Evolutionary conservation across 169 alveolate genomes (phyloP).

Genomic region (Prorocentrum cordatum): DNA sequence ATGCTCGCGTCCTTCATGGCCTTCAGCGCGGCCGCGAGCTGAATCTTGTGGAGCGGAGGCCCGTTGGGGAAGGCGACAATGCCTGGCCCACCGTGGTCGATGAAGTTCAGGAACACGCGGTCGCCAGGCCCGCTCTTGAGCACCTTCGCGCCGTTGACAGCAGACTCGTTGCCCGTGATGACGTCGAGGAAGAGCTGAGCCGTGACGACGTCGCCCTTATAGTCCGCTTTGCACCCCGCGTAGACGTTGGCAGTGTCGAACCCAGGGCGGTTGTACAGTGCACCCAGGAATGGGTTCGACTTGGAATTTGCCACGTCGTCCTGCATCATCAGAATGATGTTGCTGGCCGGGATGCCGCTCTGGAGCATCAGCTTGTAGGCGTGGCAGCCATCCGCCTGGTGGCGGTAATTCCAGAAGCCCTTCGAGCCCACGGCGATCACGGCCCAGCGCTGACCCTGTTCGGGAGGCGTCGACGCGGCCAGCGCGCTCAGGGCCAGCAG

Average conservation of each 20-base stretch:
- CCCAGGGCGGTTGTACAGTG: constrained; percentile 79
- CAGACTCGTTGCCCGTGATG: constrained; percentile 29
- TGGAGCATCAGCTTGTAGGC: constrained; percentile 29
- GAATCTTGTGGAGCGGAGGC: not conserved
- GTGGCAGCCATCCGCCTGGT: constrained; percentile 64
- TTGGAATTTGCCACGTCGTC: constrained; percentile 79
- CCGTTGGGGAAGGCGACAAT: constrained; percentile 78
- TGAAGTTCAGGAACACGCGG: constrained; percentile 70
- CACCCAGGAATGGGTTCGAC: constrained; percentile 80
- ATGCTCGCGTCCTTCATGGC: constrained; percentile 76
- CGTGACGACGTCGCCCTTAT: constrained; percentile 78
- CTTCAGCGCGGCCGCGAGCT: constrained; percentile 22
- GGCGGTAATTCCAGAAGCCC: constrained; percentile 25
- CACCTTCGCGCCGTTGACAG: constrained; percentile 7
- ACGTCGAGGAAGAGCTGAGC: constrained; percentile 78
- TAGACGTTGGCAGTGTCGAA: constrained; percentile 76
- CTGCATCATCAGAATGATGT: constrained; percentile 54
- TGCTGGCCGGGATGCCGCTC: constrained; percentile 15
- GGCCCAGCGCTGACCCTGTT: too few species aligned
- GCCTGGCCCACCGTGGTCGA: constrained; percentile 84
- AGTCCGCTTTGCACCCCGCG: constrained; percentile 82
- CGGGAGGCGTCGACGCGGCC: too few species aligned
- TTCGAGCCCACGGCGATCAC: not conserved
- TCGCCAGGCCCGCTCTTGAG: constrained; percentile 42
- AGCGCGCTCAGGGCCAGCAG: too few species aligned